Percentiles rank a stretch among this genome's conserved stretches.
Evolutionary conservation across 2,329 filamentous ascomycete species (phyloP).

Genomic region (Colletotrichum sp.): DNA sequence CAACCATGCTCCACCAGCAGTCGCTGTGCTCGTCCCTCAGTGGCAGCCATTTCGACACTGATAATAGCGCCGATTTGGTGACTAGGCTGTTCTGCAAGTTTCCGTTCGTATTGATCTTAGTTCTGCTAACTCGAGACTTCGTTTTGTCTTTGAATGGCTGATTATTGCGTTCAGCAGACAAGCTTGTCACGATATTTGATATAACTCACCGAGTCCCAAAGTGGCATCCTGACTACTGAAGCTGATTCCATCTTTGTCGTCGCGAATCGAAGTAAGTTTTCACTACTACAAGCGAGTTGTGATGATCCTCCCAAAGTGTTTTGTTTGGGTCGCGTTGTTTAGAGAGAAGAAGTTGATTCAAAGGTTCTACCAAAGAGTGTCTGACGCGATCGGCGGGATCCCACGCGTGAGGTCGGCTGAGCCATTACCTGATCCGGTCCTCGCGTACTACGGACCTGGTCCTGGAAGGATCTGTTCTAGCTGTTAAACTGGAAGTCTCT

Average conservation of each 20-base stretch:
- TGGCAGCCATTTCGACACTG: neutral
- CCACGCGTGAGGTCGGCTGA: neutral
- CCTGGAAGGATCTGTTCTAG: neutral
- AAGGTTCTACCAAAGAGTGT: too few relatives aligned
- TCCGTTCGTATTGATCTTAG: neutral
- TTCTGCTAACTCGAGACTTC: neutral
- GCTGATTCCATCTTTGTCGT: neutral
- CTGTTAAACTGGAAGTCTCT: neutral
- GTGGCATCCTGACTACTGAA: neutral
- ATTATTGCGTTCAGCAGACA: neutral
- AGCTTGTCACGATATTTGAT: neutral
- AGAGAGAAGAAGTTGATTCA: too few relatives aligned
- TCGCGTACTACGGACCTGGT: too few relatives aligned
- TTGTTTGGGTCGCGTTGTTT: too few relatives aligned
- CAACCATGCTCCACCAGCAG: slow-evolving; percentile 1
- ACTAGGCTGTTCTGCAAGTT: neutral
- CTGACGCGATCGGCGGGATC: neutral
- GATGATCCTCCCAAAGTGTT: too few relatives aligned
- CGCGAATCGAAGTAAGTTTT: neutral
- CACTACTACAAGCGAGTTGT: neutral
- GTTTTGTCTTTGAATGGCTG: neutral
- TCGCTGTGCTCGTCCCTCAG: slow-evolving; percentile 1
- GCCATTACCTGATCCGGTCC: neutral
- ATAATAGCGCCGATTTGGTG: neutral
- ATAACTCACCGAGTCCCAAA: neutral